phyloP scores from a whole-genome alignment of 2,329 filamentous ascomycete genomes.

The Bimuria novae-zelandiae region DNA sequence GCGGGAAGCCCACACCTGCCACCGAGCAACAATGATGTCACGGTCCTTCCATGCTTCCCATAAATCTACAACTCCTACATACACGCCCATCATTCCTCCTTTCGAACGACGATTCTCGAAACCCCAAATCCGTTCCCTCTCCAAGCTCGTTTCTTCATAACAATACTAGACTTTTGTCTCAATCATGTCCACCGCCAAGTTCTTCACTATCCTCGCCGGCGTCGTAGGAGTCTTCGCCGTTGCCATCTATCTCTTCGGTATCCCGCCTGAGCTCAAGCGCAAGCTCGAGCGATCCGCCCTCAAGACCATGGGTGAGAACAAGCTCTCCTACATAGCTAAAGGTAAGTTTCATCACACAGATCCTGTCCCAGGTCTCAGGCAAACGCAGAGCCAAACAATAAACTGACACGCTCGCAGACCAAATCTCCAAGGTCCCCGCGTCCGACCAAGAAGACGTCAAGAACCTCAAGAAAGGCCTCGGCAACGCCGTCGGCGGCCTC shows the following conservation, averaged over 20 bases:
- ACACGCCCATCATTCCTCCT: background rate
- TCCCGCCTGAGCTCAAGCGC: slow-evolving; percentile 53
- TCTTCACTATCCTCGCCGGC: slow-evolving; percentile 41
- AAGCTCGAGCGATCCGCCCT: slow-evolving; percentile 53
- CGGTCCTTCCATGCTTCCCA: background rate
- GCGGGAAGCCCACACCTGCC: background rate
- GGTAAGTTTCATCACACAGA: slow-evolving; percentile 26
- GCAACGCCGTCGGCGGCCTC: slow-evolving; percentile 41
- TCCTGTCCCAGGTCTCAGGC: too few relatives aligned
- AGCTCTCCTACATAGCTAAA: slow-evolving; percentile 49
- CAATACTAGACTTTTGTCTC: background rate
- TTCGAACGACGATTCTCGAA: background rate
- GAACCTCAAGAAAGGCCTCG: slow-evolving; percentile 42
- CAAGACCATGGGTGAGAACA: slow-evolving; percentile 59
- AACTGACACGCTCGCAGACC: slow-evolving; percentile 31
- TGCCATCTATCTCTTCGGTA: slow-evolving; percentile 54
- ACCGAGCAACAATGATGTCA: background rate
- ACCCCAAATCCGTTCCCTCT: background rate
- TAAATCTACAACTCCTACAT: background rate
- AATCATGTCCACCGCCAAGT: slow-evolving; percentile 32
- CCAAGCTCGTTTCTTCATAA: background rate
- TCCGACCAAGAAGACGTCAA: slow-evolving; percentile 46
- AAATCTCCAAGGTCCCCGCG: slow-evolving; percentile 45
- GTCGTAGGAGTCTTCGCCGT: slow-evolving; percentile 43
- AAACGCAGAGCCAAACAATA: background rate